Conservation (phyloP, 176 grass and related monocot species). For the Avena eriantha region DNA sequence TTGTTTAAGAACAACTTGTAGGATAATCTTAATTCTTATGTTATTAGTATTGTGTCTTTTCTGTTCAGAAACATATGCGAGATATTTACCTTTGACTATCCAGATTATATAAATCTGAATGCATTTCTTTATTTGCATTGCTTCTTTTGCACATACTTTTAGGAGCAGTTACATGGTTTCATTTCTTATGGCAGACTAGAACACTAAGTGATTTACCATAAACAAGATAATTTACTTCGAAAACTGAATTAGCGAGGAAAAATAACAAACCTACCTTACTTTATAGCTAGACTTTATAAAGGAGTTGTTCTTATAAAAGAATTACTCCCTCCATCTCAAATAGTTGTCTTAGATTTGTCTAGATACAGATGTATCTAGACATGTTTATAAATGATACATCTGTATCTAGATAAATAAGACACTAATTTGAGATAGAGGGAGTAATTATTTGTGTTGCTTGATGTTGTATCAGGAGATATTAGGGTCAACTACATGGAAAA, state of each 20-base stretch:
- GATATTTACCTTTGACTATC: neutral
- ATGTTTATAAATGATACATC: too few species aligned
- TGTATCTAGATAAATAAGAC: too few species aligned
- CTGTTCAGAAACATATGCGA: neutral
- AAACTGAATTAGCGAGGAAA: too few species aligned
- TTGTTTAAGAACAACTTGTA: neutral
- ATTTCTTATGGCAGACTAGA: neutral
- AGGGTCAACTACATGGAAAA: too few species aligned
- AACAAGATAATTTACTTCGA: neutral
- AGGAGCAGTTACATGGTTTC: neutral
- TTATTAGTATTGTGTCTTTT: neutral
- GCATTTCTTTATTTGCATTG: neutral
- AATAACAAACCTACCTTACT: neutral
- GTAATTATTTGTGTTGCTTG: neutral
- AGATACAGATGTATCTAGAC: too few species aligned
- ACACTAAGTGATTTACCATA: neutral
- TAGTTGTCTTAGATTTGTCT: too few species aligned
- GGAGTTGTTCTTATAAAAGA: neutral
- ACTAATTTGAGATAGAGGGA: too few species aligned
- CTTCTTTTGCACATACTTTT: neutral
- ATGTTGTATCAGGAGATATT: neutral
- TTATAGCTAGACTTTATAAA: neutral
- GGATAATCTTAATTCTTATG: neutral
- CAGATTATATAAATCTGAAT: neutral
- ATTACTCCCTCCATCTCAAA: too few species aligned